Base-by-base conservation (phyloP, 108 stramenopile species). In the Discostella stelligeroides region DNA sequence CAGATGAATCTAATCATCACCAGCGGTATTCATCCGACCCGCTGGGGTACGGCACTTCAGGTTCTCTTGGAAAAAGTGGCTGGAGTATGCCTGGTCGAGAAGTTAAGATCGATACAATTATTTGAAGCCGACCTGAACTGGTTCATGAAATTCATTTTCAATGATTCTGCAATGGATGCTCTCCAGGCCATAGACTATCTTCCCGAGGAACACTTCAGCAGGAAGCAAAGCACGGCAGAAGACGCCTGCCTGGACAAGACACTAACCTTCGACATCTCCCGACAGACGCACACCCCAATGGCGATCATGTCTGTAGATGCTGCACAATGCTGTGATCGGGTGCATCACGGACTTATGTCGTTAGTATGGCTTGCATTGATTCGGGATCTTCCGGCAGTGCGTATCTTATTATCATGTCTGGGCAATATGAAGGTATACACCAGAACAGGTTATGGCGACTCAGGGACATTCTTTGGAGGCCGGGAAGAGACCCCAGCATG, bases 41-140 rank as follows among this genome's bases (percentile, higher is more conserved):
- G 60, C 8, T 61, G 60, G 60, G 15, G 38, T 1, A 17, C n/a
- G 3, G 60, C 41, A 17, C n/a, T n/a, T n/a, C n/a, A n/a, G n/a
- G n/a, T n/a, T n/a, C n/a, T n/a, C n/a, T n/a, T n/a, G n/a, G n/a
- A 61, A 61, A 61, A 61, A 42, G 37, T 41, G 2, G 39, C 60
- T 1, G 60, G 60, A 25, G 40, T 41, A 0, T 25, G 24, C 60
- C 0, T 41, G 39, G 60, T 61, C 4, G 24, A 41, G 5, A 40
- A 42, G 12, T 20, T 41, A 7, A 9, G 60, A 24, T 15, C 18
- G 37, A 61, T 61, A 15, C 60, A 41, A 1, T 20, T 61, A 5
- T 41, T 20, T 7, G 51, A 53, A 53, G 51, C 21, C 4, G 51
- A 53, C 23, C 7, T 53, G n/a, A n/a, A n/a, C n/a, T n/a, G n/a